phyloP scores from a whole-genome alignment of 2,329 filamentous ascomycete genomes.

The Tolypocladium cylindrosporum region DNA sequence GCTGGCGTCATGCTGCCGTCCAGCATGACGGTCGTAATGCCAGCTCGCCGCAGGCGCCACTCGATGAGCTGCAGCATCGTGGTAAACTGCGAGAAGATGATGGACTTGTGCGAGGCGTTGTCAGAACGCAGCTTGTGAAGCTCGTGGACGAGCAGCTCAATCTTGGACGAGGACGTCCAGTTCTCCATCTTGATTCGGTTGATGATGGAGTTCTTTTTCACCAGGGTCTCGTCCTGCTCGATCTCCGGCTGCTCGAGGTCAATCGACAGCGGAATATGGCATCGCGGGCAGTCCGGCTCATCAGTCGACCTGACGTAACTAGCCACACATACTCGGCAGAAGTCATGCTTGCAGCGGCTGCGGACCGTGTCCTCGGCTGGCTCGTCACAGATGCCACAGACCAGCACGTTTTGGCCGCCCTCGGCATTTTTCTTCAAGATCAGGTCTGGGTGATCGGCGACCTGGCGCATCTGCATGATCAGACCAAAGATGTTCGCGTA shows the following conservation, averaged over 20 bases:
- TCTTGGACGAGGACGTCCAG: constrained; percentile 97
- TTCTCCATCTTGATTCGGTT: constrained; percentile 98
- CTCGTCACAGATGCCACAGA: constrained; percentile 95
- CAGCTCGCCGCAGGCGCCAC: constrained; percentile 91
- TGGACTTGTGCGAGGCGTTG: constrained; percentile 90
- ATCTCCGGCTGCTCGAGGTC: constrained; percentile 94
- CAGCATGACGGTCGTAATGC: constrained; percentile 96
- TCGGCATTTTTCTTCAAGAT: constrained; percentile 81
- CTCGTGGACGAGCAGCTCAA: constrained; percentile 91
- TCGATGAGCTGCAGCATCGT: constrained; percentile 96
- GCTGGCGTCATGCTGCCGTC: constrained; percentile 95
- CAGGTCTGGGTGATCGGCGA: constrained; percentile 91
- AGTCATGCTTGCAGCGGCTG: constrained; percentile 83
- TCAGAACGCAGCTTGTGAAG: constrained; percentile 85
- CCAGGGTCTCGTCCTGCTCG: constrained; percentile 74
- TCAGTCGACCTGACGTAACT: constrained; percentile 65
- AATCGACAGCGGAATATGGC: constrained; percentile 81
- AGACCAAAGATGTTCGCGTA: constrained; percentile 98
- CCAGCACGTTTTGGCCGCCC: constrained; percentile 79
- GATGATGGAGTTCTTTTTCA: constrained; percentile 96
- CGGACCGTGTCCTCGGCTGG: constrained; percentile 89
- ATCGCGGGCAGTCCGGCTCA: constrained; percentile 73
- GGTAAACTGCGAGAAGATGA: constrained; percentile 95
- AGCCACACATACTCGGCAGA: constrained; percentile 31
- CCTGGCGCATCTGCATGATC: constrained; percentile 99